Base-by-base conservation (phyloP, 805 yeast genomes). In the Yamadazyma sp. region DNA sequence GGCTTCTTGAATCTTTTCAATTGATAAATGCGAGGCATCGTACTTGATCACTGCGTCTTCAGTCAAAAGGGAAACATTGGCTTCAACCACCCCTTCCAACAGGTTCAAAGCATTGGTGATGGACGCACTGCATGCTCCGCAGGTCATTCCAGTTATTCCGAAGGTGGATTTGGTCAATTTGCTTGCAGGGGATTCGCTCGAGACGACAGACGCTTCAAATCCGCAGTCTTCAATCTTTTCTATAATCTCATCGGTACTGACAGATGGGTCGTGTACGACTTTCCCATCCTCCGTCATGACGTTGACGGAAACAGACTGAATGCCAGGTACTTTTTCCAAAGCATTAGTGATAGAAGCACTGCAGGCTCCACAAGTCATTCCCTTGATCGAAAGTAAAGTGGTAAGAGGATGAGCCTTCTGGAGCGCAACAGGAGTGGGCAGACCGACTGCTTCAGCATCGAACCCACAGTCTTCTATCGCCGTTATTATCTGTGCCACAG, bases 101-200 rank as follows among this genome's bases (percentile, higher is more conserved):
- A 53, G 53, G 38, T 68, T 61, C 18, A 87, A 52, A 1, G 80
- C 80, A 17, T 63, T 60, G 0, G 81, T 75, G 14, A 91, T 77
- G 0, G 93, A 67, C 2, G 82, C 70, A 0, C 84, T 73, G 55
- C 98, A 91, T 1, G 95, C 75, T 2, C 93, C 82, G 54, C 97
- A 91, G 2, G 98, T 90, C 97, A 90, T 91, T 2, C 97, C 97
- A 11, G 64, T 58, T 1, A 83, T 64, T 3, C 57, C 48, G 2
- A 70, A 42, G 7, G 16, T 40, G 3, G 52, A n/a, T 23, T 35
- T 17, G 10, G 11, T 17, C 4, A 41, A 28, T 25, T 34, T 28
- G 18, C 6, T 18, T 1, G 17, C n/a, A 8, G 19, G 6, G 9
- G 32, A 14, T 4, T 13, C 25, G 13, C 23, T 21, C 6, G 38